phyloP scores from a whole-genome alignment of 106 monocot genomes.

The Platanthera guangdongensis region DNA sequence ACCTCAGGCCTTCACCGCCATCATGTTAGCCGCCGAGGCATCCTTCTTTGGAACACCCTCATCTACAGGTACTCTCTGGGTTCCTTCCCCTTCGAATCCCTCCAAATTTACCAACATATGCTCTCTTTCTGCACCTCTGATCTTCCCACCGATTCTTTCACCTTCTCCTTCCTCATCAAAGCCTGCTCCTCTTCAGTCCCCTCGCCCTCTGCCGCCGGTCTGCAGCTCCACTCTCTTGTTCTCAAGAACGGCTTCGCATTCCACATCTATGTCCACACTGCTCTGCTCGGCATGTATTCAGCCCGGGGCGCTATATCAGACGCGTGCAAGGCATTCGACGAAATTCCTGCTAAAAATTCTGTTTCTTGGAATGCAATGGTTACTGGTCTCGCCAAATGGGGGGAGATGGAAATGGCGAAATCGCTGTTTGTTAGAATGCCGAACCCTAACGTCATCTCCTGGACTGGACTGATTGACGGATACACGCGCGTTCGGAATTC shows the following conservation, averaged over 20 bases:
- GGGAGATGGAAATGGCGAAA: constrained; percentile 30
- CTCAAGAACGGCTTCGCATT: constrained; percentile 39
- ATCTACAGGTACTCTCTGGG: constrained; percentile 46
- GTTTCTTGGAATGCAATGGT: constrained; percentile 70
- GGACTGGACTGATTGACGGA: constrained; percentile 78
- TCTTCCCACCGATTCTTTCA: constrained; percentile 33
- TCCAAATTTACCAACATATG: constrained; percentile 41
- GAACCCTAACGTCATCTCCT: constrained; percentile 41
- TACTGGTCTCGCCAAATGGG: constrained; percentile 46
- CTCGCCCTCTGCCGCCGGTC: background rate
- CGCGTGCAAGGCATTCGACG: constrained; percentile 40
- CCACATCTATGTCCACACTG: constrained; percentile 58
- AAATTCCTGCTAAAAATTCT: constrained; percentile 47
- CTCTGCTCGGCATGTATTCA: constrained; percentile 43
- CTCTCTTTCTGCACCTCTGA: background rate
- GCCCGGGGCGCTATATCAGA: constrained; percentile 26
- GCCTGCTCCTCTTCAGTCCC: constrained; percentile 40
- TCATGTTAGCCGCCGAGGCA: background rate
- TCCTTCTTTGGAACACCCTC: constrained; percentile 43
- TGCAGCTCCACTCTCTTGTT: constrained; percentile 39
- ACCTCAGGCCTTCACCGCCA: constrained; percentile 21
- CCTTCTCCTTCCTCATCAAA: constrained; percentile 58
- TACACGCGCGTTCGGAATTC: constrained; percentile 25
- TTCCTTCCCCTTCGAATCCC: constrained; percentile 36
- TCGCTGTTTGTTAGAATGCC: constrained; percentile 48